A percentile compares a stretch with the other conserved stretches of the same genome.
Evolutionary conservation across 805 yeast species (phyloP).

Genomic region (fission yeast (Schizosaccharomyces pombe)): DNA sequence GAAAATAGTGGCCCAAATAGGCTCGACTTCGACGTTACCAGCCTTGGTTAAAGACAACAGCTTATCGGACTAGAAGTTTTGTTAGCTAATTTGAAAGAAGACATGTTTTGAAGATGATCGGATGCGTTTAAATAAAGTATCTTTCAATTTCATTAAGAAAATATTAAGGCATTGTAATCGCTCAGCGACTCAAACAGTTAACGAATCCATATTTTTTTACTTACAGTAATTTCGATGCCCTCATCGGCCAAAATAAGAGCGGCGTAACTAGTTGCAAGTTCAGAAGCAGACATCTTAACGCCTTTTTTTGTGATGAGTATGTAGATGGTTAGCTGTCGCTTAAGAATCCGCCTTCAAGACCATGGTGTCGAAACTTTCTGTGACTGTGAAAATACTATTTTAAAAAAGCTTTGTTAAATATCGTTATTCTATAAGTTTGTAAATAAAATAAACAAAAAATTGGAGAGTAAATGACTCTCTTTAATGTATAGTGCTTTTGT

Average conservation of each 20-base stretch:
- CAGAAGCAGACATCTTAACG: constrained; percentile 42
- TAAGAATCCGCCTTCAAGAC: not conserved
- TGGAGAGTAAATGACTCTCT: no score
- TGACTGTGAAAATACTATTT: not conserved
- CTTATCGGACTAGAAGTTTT: constrained; percentile 42
- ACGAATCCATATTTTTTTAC: not conserved
- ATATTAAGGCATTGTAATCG: no score
- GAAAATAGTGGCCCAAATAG: constrained; percentile 67
- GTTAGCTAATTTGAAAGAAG: no score
- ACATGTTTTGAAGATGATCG: no score
- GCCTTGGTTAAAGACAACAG: constrained; percentile 52
- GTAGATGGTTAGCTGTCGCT: not conserved
- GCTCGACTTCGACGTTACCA: constrained; percentile 62
- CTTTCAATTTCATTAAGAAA: no score
- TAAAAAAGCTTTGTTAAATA: not conserved
- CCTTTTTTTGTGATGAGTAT: not conserved
- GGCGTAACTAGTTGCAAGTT: constrained; percentile 84
- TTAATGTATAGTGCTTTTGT: no score
- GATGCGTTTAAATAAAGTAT: no score
- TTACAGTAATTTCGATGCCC: constrained; percentile 53
- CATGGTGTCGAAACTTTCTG: not conserved
- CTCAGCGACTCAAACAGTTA: no score
- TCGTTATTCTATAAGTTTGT: no score
- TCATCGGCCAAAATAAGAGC: constrained; percentile 85
- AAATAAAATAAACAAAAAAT: no score